Percentiles rank a stretch among this genome's conserved stretches.
Conservation (phyloP, 2,329 filamentous ascomycete species). For the Aspergillus sp. region DNA sequence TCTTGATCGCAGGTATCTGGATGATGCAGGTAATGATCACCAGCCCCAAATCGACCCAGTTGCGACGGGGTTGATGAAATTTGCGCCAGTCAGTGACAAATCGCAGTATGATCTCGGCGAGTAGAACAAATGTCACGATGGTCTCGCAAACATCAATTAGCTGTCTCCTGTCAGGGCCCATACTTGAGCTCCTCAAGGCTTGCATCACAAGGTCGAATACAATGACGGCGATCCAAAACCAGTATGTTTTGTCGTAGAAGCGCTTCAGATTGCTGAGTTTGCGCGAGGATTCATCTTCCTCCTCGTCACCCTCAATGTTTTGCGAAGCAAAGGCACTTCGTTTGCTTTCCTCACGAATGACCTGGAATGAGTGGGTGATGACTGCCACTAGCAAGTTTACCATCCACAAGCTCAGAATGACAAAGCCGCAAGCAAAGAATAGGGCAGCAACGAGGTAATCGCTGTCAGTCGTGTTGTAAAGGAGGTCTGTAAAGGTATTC, state of each 20-base stretch:
- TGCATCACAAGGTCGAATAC: constrained; percentile 79
- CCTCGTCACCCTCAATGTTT: constrained; percentile 57
- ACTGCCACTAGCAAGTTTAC: constrained; percentile 94
- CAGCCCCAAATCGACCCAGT: constrained; percentile 79
- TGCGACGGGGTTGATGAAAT: constrained; percentile 75
- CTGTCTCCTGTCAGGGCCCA: constrained; percentile 63
- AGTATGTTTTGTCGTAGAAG: constrained; percentile 73
- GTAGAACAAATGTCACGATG: constrained; percentile 75
- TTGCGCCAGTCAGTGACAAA: constrained; percentile 77
- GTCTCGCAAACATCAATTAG: constrained; percentile 77
- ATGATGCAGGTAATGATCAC: constrained; percentile 84
- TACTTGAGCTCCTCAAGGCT: constrained; percentile 74
- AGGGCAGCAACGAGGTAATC: constrained; percentile 87
- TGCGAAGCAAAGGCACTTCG: constrained; percentile 88
- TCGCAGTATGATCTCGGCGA: constrained; percentile 81
- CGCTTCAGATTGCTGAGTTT: constrained; percentile 63
- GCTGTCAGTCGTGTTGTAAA: constrained; percentile 90
- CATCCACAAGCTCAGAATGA: constrained; percentile 95
- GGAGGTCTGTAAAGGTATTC: constrained; percentile 92
- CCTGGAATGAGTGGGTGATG: constrained; percentile 97
- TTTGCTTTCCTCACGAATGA: constrained; percentile 95
- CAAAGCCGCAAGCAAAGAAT: constrained; percentile 72
- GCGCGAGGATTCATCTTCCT: constrained; percentile 39
- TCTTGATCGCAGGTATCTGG: constrained; percentile 77
- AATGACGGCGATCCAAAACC: constrained; percentile 82